Evolutionary conservation across 805 yeast species (phyloP), one percentile per base, ranked within the genome.

Genomic region (Candida glaebosa): DNA sequence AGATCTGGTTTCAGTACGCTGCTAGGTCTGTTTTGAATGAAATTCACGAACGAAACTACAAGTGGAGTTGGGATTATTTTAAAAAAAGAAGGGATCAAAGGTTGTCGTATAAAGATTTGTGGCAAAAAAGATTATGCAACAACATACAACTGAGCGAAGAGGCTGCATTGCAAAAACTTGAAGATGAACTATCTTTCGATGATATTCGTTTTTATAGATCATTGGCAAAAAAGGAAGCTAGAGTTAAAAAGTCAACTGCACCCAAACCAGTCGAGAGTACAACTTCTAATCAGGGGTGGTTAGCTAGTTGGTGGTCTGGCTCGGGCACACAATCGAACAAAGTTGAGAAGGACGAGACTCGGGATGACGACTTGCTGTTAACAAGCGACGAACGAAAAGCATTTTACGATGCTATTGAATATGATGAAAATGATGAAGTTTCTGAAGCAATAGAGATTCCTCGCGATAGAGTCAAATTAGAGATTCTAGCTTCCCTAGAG

Each of bases 351-450:
- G 58, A 66, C 6, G 65, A 71, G 2, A 57, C 81, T 19, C 67
- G 70, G 5, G 76, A 52, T 25, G 57, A 2, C 40, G 61, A 61
- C 36, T 47, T 69, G 26, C 52, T 52, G 22, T 51, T 93, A 58
- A 79, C 93, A 0, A 96, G 87, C 10, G 96, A 89, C 50, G 96
- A 93, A 55, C 75, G 87, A 47, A 75, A 87, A 55, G 99, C 95
- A 44, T 69, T 93, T 16, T 90, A 88, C 55, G 95, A 87, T 45
- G 95, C 97, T 0, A 90, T 93, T 48, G 99, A 90, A 47, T 90
- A 82, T 51, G 87, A 90, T 51, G 96, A 90, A 46, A 62, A 71
- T 16, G 69, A 75, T 37, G 68, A 67, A 1, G 41, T 76, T 1
- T 53, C 71, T 1, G 79, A 79, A 20, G 66, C 82, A 1, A 63